Conservation (phyloP, 192 early-diverging fungal genomes). For the Coemansia sp. region DNA sequence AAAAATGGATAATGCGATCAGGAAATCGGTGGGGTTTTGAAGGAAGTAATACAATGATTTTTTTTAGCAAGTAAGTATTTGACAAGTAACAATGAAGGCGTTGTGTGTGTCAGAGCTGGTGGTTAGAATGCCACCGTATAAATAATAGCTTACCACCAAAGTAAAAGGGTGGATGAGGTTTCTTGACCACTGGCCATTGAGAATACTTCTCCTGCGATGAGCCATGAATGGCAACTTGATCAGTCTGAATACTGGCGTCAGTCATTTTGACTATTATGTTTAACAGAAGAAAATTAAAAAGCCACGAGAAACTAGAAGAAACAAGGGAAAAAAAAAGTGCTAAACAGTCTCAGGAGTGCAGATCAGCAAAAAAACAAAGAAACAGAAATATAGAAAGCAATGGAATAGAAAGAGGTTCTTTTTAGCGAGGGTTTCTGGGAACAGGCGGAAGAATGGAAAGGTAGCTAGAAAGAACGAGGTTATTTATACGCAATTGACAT, state of each 20-base stretch:
- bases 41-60: too few relatives aligned
- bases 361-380: background rate
- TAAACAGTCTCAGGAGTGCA: background rate
- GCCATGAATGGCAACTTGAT: conserved; percentile 1
- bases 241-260: background rate
- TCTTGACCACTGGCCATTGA: conserved; percentile 38
- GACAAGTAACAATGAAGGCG: background rate
- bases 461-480: background rate
- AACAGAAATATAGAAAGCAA: background rate
- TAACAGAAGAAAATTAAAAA: too few relatives aligned
- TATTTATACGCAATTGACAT: background rate
- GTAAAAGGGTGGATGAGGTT: conserved; percentile 44
- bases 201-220: conserved; percentile 3
- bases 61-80: background rate
- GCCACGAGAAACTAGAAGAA: too few relatives aligned
- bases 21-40: too few relatives aligned
- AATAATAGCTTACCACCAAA: conserved; percentile 33
- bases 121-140: background rate
- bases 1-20: background rate
- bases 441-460: background rate
- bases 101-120: background rate
- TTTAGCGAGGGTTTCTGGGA: background rate
- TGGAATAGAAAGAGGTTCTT: background rate
- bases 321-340: conserved; percentile 5
- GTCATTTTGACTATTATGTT: conserved; percentile 4